These are phyloP conservation scores for Scleroderma bovista DNA, from an alignment of 768 basidiomycete genomes.

Conservation along the genomic window DNA sequence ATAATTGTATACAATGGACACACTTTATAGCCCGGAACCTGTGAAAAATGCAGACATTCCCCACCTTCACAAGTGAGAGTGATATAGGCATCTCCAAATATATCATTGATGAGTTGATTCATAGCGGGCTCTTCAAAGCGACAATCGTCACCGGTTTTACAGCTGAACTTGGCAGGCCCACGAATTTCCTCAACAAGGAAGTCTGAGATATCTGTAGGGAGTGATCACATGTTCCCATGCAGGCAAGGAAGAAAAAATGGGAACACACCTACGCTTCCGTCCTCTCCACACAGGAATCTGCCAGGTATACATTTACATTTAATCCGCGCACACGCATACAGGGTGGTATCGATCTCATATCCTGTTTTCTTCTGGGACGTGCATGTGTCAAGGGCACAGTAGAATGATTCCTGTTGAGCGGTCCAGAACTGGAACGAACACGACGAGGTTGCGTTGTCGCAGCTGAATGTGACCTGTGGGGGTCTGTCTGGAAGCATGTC, in stretches of 20 bases:
- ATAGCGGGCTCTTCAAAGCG: constrained; percentile 94
- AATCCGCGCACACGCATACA: constrained; percentile 78
- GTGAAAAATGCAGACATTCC: constrained; percentile 90
- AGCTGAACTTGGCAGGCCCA: constrained; percentile 86
- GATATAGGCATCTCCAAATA: constrained; percentile 91
- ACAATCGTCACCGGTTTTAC: constrained; percentile 66
- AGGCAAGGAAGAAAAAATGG: neutral
- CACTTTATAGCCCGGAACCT: constrained; percentile 90
- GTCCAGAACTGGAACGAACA: constrained; percentile 99
- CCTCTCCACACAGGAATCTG: constrained; percentile 92
- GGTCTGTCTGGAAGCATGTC: constrained; percentile 86
- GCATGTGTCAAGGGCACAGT: constrained; percentile 81
- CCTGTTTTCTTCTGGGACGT: constrained; percentile 39
- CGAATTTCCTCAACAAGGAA: constrained; percentile 86
- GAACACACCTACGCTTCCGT: constrained; percentile 81
- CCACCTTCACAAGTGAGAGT: constrained; percentile 83
- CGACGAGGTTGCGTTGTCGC: constrained; percentile 52
- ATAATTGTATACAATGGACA: neutral
- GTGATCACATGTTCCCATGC: neutral
- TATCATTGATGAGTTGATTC: constrained; percentile 89
- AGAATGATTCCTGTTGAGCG: constrained; percentile 90
- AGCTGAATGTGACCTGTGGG: constrained; percentile 96
- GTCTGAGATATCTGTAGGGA: constrained; percentile 76
- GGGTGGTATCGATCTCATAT: constrained; percentile 65
- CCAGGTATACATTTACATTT: constrained; percentile 92